Evolutionary conservation across 305 asterid genomes (phyloP).

Genomic region (Fraxinus latifolia): DNA sequence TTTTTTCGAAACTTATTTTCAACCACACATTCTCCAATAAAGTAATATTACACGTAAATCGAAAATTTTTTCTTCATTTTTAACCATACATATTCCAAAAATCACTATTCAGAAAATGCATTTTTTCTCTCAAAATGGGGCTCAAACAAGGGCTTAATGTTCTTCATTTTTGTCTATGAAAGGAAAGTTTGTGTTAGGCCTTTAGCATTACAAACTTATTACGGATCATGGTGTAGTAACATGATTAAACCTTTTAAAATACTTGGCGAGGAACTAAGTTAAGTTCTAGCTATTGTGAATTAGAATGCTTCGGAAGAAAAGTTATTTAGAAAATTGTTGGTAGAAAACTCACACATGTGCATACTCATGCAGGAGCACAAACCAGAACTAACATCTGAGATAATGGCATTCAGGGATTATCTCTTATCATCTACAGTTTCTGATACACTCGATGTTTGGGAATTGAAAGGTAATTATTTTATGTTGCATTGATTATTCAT

Average conservation of each 20-base stretch:
- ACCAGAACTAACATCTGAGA: slow-evolving; percentile 85
- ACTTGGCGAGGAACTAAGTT: not conserved
- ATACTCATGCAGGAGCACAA: slow-evolving; percentile 75
- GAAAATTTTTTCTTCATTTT: no score
- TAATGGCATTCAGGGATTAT: slow-evolving; percentile 97
- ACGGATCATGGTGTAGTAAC: not conserved
- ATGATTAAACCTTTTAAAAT: not conserved
- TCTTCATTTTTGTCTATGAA: not conserved
- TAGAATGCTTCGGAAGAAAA: not conserved
- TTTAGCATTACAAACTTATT: not conserved
- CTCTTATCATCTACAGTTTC: slow-evolving; percentile 84
- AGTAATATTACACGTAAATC: no score
- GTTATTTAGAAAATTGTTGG: not conserved
- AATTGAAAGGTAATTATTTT: slow-evolving; percentile 69
- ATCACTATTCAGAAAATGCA: no score
- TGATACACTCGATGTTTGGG: slow-evolving; percentile 93
- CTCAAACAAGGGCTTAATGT: not conserved
- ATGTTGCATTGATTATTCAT: slow-evolving; percentile 13
- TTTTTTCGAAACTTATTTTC: no score
- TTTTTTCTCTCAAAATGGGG: no score
- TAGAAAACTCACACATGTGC: slow-evolving; percentile 23
- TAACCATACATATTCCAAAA: no score
- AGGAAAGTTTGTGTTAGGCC: not conserved
- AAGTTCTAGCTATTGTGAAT: not conserved
- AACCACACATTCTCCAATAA: no score